Conservation (phyloP, 768 basidiomycete species). For the Galerina sulciceps region DNA sequence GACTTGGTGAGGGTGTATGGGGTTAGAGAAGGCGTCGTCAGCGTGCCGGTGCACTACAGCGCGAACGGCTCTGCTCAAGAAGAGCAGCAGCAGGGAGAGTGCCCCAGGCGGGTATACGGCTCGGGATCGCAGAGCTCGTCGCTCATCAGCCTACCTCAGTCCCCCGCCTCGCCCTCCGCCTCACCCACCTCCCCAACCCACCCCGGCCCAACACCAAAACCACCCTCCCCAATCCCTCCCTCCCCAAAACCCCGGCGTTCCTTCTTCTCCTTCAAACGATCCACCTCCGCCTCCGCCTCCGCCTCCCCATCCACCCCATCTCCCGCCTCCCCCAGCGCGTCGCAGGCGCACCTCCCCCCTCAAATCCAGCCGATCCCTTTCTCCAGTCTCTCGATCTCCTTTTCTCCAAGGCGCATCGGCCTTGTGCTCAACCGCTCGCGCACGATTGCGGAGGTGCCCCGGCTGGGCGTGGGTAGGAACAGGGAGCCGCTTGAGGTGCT, state of each 20-base stretch:
- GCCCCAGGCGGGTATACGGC: background rate
- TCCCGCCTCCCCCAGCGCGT: conserved; percentile 10
- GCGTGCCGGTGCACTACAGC: conserved; percentile 20
- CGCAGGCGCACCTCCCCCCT: background rate
- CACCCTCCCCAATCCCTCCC: background rate
- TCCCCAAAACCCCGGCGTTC: background rate
- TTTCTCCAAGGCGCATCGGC: conserved; percentile 46
- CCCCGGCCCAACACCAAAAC: conserved; percentile 4
- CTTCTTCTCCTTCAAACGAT: conserved; percentile 11
- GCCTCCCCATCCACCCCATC: conserved; percentile 14
- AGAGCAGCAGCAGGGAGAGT: background rate
- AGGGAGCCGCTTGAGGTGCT: conserved; percentile 57
- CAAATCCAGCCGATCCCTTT: conserved; percentile 39
- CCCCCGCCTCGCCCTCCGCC: conserved; percentile 4
- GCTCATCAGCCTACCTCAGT: background rate
- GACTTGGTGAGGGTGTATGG: conserved; percentile 64
- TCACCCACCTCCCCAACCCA: conserved; percentile 9
- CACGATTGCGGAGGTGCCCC: conserved; percentile 57
- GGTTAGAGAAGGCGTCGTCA: conserved; percentile 42
- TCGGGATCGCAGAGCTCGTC: background rate
- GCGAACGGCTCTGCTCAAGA: background rate
- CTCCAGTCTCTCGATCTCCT: conserved; percentile 42
- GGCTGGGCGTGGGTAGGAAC: background rate
- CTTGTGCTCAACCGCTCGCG: conserved; percentile 45
- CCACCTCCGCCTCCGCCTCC: conserved; percentile 5